Conservation (phyloP, 2,329 filamentous ascomycete genomes). For the Gaeumannomyces sp. region DNA sequence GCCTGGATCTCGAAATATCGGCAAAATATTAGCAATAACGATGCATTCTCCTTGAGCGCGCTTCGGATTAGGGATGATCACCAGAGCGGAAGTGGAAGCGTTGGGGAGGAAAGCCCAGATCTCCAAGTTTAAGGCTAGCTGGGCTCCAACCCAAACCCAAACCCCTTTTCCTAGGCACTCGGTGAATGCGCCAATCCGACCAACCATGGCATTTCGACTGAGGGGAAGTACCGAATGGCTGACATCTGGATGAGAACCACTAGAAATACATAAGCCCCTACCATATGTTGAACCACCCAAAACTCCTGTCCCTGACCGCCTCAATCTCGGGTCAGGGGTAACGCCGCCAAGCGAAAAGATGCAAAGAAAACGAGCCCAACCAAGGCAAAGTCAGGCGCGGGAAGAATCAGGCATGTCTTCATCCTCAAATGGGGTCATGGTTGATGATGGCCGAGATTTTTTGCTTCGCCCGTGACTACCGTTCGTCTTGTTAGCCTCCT, state of each 20-base stretch:
- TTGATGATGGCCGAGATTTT: slow-evolving; percentile 9
- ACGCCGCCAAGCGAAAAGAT: not conserved
- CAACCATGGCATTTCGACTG: too few species aligned
- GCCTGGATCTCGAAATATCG: not conserved
- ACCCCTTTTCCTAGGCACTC: too few species aligned
- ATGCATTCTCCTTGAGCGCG: not conserved
- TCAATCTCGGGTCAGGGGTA: not conserved
- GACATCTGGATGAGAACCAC: not conserved
- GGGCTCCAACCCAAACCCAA: not conserved
- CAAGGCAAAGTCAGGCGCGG: too few species aligned
- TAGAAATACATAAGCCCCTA: not conserved
- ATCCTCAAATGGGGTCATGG: slow-evolving; percentile 2
- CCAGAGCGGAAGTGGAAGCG: not conserved
- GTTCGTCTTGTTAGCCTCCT: not conserved
- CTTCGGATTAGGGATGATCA: not conserved
- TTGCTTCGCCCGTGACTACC: slow-evolving; percentile 3
- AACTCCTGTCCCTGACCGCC: not conserved
- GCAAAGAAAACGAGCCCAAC: not conserved
- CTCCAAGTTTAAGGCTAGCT: not conserved
- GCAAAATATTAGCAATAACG: not conserved
- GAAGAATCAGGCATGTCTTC: not conserved
- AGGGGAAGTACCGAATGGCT: not conserved
- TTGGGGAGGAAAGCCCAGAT: not conserved
- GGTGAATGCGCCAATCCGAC: too few species aligned
- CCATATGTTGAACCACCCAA: not conserved